Base-by-base conservation (phyloP, 352 stramenopile genomes). In the Pythium oligandrum region DNA sequence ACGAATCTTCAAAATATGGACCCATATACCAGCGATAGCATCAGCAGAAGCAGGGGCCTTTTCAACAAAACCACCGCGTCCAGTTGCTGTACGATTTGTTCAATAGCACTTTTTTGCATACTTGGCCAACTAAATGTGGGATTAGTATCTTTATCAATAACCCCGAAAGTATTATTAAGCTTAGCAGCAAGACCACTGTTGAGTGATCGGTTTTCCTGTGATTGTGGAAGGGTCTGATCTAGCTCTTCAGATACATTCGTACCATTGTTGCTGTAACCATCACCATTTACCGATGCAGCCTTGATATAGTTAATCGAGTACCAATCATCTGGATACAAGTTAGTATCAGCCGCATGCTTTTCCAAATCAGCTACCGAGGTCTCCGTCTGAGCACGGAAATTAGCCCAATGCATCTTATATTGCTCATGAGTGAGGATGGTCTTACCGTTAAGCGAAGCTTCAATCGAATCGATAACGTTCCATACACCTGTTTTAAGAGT, bases 281-380 rank as follows among this genome's bases (percentile, higher is more conserved):
- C 57, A 47, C 57, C 57, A 36, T 7, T 48, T 26, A 6, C 11
- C 12, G 4, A 35, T 32, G 46, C 38, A 57, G 31, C 49, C 34
- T 11, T 12, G 34, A 5, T 32, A 26, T 44, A 65, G 36, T 39
- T 46, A 31, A 65, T 65, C 30, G 30, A 49, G 46, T 44, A 48
- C 56, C 60, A 68, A 56, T 68, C 60, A 60, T 63, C 54, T 40
- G 60, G 60, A 32, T 43, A 35, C 26, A 68, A 10, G 34, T 57
- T 60, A 8, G 44, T 17, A 11, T 68, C 60, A 46, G 60, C 6
- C 2, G 54, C 60, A 32, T 57, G 45, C 38, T 68, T 68, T 4
- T 42, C 12, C 3, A 63, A 10, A 54, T 68, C 60, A 38, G 40
- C 5, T 33, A 31, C 5, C 55, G 4, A 40, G 42, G 38, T 60